These are phyloP conservation scores for Albatrellus ellisii DNA, from an alignment of 768 basidiomycete species.

Conservation along the genomic window DNA sequence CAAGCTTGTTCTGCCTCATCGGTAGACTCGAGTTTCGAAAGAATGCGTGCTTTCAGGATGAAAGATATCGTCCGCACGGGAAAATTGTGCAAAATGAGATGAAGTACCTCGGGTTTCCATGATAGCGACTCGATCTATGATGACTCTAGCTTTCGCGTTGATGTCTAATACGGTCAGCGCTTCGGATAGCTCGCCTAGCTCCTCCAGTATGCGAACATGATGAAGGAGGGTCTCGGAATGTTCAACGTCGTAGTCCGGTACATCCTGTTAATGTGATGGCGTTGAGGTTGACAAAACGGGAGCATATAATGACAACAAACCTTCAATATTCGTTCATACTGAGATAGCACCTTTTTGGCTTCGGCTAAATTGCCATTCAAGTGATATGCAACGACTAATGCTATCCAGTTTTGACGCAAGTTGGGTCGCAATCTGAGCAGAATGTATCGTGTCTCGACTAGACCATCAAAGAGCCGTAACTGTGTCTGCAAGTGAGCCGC, in stretches of 20 bases:
- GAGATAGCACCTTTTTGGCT: slow-evolving; percentile 59
- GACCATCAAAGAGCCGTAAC: slow-evolving; percentile 61
- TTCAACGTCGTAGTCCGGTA: slow-evolving; percentile 69
- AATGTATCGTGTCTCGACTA: slow-evolving; percentile 72
- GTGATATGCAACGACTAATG: slow-evolving; percentile 78
- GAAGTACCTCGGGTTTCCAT: slow-evolving; percentile 59
- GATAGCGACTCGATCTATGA: slow-evolving; percentile 60
- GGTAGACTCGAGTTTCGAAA: slow-evolving; percentile 47
- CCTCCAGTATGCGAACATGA: slow-evolving; percentile 61
- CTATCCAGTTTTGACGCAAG: slow-evolving; percentile 82
- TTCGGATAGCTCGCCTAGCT: slow-evolving; percentile 45
- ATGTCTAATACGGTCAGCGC: slow-evolving; percentile 53
- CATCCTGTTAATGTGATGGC: slow-evolving; percentile 33
- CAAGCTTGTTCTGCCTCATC: slow-evolving; percentile 75
- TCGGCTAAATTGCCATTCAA: slow-evolving; percentile 63
- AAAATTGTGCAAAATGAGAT: not conserved
- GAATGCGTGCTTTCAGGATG: slow-evolving; percentile 47
- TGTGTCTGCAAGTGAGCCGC: slow-evolving; percentile 84
- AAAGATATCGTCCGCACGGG: not conserved
- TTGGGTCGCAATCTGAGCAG: slow-evolving; percentile 73
- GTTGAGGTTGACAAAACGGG: not conserved
- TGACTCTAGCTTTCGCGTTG: slow-evolving; percentile 46
- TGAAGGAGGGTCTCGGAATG: slow-evolving; percentile 76
- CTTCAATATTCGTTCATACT: slow-evolving; percentile 61
- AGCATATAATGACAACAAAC: slow-evolving; percentile 24